Percentiles rank a stretch among this genome's conserved stretches.
Evolutionary conservation across 1,139 yeast species (phyloP).

Genomic region (Nakaseomyces sp.): DNA sequence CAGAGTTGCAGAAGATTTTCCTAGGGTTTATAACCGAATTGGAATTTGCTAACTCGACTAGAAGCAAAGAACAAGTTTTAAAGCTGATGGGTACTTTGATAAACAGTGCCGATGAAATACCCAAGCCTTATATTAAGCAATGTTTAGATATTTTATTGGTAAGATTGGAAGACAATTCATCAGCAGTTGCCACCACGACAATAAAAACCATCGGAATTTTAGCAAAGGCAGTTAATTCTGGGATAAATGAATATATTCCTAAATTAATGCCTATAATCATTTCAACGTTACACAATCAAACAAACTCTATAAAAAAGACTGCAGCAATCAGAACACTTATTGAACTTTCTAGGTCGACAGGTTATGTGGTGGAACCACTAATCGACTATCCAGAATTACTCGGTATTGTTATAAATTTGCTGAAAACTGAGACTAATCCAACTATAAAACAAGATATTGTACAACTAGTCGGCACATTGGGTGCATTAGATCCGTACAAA

Average conservation of each 20-base stretch:
- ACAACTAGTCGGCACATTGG: conserved; percentile 78
- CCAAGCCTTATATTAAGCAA: conserved; percentile 85
- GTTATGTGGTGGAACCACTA: conserved; percentile 90
- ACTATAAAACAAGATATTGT: conserved; percentile 80
- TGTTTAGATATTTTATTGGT: conserved; percentile 76
- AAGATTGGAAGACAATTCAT: conserved; percentile 60
- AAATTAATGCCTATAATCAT: conserved; percentile 80
- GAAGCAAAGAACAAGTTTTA: conserved; percentile 85
- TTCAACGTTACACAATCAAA: conserved; percentile 86
- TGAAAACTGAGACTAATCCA: conserved; percentile 71
- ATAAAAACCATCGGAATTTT: conserved; percentile 86
- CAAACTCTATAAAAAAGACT: conserved; percentile 75
- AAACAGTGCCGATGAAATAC: conserved; percentile 65
- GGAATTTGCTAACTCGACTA: conserved; percentile 65
- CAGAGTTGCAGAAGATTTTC: conserved; percentile 77
- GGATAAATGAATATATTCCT: conserved; percentile 60
- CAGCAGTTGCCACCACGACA: conserved; percentile 80
- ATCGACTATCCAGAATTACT: conserved; percentile 84
- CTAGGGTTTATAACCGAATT: conserved; percentile 78
- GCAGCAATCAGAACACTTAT: conserved; percentile 86
- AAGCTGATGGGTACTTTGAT: conserved; percentile 64
- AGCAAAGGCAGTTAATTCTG: conserved; percentile 83
- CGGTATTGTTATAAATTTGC: conserved; percentile 69
- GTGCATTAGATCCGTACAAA: conserved; percentile 94
- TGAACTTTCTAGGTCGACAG: conserved; percentile 81